phyloP scores from a whole-genome alignment of 306 rosid genomes.

The Begonia masoniana region DNA sequence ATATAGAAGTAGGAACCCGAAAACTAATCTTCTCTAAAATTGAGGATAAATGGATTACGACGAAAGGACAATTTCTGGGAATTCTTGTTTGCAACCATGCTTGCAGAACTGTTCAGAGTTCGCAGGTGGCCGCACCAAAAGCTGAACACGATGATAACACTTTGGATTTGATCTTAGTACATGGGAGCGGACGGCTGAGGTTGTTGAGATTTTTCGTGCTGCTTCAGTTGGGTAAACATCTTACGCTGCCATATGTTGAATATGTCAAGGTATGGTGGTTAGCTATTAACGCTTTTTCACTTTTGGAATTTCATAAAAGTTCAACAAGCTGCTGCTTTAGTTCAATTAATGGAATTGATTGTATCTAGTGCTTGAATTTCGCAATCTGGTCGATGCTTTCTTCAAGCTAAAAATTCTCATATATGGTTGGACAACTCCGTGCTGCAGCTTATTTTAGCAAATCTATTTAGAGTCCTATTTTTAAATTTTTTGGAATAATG shows the following conservation, averaged over 20 bases:
- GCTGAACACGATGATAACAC: slow-evolving; percentile 78
- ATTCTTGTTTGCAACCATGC: slow-evolving; percentile 97
- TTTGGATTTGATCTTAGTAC: slow-evolving; percentile 77
- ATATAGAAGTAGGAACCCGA: slow-evolving; percentile 35
- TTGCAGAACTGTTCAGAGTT: slow-evolving; percentile 87
- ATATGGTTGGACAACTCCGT: too few relatives aligned
- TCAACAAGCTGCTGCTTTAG: too few relatives aligned
- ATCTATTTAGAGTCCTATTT: too few relatives aligned
- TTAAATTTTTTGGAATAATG: too few relatives aligned
- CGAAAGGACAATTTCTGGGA: slow-evolving; percentile 78
- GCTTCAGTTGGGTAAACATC: slow-evolving; percentile 91
- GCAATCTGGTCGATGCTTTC: too few relatives aligned
- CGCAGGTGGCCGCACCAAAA: slow-evolving; percentile 95
- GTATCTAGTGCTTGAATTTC: too few relatives aligned
- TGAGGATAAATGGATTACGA: slow-evolving; percentile 73
- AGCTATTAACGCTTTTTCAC: not conserved
- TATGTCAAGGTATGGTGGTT: slow-evolving; percentile 59
- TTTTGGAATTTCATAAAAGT: not conserved
- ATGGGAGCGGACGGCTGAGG: slow-evolving; percentile 81
- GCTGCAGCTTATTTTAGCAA: too few relatives aligned
- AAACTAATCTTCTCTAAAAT: slow-evolving; percentile 43
- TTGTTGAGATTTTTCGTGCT: slow-evolving; percentile 79
- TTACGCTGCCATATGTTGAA: slow-evolving; percentile 91
- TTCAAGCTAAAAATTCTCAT: too few relatives aligned
- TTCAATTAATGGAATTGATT: too few relatives aligned